phyloP scores from a whole-genome alignment of 2,329 filamentous ascomycete genomes.

The Aspergillus uvarum region DNA sequence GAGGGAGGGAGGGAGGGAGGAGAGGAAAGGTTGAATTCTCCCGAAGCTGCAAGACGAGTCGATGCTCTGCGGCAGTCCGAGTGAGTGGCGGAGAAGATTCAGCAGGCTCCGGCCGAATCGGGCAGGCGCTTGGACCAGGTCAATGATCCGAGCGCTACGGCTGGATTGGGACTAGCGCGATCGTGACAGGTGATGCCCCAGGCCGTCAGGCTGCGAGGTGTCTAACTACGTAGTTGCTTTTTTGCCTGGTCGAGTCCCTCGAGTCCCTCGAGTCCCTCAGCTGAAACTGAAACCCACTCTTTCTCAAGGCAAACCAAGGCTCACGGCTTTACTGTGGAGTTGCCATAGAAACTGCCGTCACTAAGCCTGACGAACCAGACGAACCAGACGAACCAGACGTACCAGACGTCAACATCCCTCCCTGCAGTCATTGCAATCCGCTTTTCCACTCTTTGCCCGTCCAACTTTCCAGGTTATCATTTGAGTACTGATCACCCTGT shows the following conservation, averaged over 20 bases:
- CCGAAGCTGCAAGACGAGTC: neutral
- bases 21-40: neutral
- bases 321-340: slow-evolving; percentile 12
- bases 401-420: slow-evolving; percentile 29
- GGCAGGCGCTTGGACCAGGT: slow-evolving; percentile 14
- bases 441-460: neutral
- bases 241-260: no score
- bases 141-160: slow-evolving; percentile 14
- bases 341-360: slow-evolving; percentile 37
- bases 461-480: neutral
- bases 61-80: no score
- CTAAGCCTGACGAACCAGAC: slow-evolving; percentile 23
- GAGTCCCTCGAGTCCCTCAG: no score
- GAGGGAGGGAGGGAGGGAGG: slow-evolving; percentile 2
- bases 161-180: slow-evolving; percentile 14
- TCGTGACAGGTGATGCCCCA: slow-evolving; percentile 10
- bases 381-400: slow-evolving; percentile 26
- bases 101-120: slow-evolving; percentile 5
- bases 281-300: neutral
- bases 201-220: slow-evolving; percentile 19
- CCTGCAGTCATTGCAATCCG: neutral
- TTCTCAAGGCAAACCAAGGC: no score
- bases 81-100: slow-evolving; percentile 8
- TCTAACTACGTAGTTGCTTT: neutral
- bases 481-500: no score